Evolutionary conservation across 257 asterid species (phyloP).

Genomic region (Scutellaria baicalensis): DNA sequence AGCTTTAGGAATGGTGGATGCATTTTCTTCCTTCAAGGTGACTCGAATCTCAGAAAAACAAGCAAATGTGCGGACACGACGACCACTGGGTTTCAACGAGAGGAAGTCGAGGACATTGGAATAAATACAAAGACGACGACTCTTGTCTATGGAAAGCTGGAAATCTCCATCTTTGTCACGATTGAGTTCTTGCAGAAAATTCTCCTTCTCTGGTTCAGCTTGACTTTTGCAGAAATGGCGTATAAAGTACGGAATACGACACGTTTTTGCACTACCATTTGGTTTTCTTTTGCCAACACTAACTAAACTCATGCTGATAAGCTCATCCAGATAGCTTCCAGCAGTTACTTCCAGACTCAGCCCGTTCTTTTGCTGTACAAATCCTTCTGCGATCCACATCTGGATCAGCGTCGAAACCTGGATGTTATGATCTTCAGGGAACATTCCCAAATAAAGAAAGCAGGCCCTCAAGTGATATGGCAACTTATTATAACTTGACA

Average conservation of each 20-base stretch:
- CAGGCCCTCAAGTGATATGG: background rate
- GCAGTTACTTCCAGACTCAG: background rate
- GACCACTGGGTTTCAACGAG: background rate
- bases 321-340: background rate
- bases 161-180: background rate
- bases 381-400: constrained; percentile 30
- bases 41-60: constrained; percentile 1
- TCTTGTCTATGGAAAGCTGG: background rate
- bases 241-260: background rate
- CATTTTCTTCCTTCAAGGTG: background rate
- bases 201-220: background rate
- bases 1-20: constrained; percentile 18
- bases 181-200: background rate
- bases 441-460: background rate
- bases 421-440: background rate
- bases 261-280: background rate
- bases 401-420: constrained; percentile 23
- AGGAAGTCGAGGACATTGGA: background rate
- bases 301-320: background rate
- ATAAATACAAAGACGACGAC: constrained; percentile 1
- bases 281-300: background rate
- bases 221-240: background rate
- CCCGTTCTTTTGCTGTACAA: background rate
- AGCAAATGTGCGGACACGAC: background rate
- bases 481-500: constrained; percentile 15